Evolutionary conservation across 305 asterid species (phyloP).

Genomic region (Solanum aculeatissimum): DNA sequence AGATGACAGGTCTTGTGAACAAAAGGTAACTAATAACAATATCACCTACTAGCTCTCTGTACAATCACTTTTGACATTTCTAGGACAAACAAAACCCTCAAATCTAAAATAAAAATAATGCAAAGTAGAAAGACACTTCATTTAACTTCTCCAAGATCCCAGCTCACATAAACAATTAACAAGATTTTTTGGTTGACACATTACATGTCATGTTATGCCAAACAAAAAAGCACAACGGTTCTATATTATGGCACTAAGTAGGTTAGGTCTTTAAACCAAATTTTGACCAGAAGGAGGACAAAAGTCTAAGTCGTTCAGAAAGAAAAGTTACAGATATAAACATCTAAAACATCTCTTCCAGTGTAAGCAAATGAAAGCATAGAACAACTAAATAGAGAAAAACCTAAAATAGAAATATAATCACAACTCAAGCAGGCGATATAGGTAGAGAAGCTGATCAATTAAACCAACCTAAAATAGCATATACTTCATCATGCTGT

Average conservation of each 20-base stretch:
- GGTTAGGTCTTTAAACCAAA: not conserved
- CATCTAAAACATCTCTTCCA: not conserved
- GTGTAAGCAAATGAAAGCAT: not conserved
- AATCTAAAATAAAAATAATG: not conserved
- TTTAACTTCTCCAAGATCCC: not conserved
- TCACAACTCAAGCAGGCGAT: not conserved
- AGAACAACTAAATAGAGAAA: not conserved
- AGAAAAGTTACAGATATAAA: not conserved
- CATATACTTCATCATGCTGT: not conserved
- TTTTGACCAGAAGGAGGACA: not conserved
- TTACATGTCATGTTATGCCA: not conserved
- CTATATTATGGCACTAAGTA: not conserved
- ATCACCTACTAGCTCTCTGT: not conserved
- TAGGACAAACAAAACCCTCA: not conserved
- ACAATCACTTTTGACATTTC: not conserved
- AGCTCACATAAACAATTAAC: not conserved
- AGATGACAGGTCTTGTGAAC: slow-evolving; percentile 10
- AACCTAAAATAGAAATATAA: not conserved
- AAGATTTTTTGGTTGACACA: not conserved
- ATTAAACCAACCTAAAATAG: not conserved
- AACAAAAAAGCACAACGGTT: not conserved
- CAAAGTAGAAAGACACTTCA: not conserved
- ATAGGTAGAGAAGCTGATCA: not conserved
- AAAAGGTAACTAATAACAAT: not conserved
- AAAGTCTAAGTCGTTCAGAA: not conserved